Evolutionary conservation across 1,139 yeast genomes (phyloP), one percentile per base, ranked within the genome.

Genomic region (Yamadazyma atmosphaerica): DNA sequence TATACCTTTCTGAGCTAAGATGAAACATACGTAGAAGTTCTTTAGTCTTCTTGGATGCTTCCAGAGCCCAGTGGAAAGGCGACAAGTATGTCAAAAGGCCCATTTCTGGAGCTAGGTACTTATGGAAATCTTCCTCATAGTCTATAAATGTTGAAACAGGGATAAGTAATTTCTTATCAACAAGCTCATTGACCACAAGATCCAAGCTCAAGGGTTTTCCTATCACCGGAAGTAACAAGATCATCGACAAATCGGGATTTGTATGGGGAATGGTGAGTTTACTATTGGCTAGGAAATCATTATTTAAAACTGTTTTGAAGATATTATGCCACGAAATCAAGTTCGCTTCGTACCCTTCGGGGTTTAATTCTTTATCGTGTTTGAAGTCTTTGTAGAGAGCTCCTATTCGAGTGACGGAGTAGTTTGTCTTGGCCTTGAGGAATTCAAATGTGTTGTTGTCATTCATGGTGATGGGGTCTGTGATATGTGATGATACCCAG

Each of bases 301-400:
- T 43, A 7, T 40, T 38, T 24, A 65, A 48, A 18, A 68, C 39
- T 9, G 53, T 51, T 8, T 36, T 33, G 12, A 71, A 42, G 13
- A 70, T 53, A 7, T 50, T 41, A 5, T 44, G 36, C 94, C 94
- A 85, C 1, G 88, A 84, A 2, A 60, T 57, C n/a, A 83, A 46
- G 51, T 85, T 85, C 17, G 92, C 92, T 27, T 70, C 77, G 47
- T 67, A 84, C 1, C 94, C 94, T 45, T 82, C 89, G 1, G 76
- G 77, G 52, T 85, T 85, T 16, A 73, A 50, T 8, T 69, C 74
- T 49, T 69, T 65, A 26, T 79, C 66, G 9, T 68, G 65, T 6
- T 63, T 55, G 51, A 83, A 84, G 55, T 84, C 77, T 10, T 86
- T 76, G 52, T 79, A 85, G 28, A 85, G 65, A 3, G 89, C 83